These are phyloP conservation scores for Solanum neorickii DNA, from an alignment of 257 asterid genomes.

Conservation along the genomic window DNA sequence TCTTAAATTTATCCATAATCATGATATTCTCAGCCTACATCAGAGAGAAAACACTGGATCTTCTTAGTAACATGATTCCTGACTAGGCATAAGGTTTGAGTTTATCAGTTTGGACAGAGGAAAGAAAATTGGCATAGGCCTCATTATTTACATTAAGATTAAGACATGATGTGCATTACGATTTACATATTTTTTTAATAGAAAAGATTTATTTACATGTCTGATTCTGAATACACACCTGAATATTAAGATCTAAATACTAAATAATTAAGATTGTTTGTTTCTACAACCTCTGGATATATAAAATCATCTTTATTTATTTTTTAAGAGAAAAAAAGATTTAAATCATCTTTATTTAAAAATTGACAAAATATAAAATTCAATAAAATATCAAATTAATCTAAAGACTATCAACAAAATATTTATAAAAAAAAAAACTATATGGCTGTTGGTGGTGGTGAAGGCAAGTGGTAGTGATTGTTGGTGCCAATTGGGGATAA, in stretches of 20 bases:
- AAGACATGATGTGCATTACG: neutral
- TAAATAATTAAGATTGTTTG: neutral
- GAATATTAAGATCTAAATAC: neutral
- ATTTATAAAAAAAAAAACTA: neutral
- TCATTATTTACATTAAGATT: neutral
- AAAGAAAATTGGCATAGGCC: neutral
- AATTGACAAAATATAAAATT: neutral
- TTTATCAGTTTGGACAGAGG: neutral
- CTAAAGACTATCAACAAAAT: neutral
- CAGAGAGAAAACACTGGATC: constrained; percentile 6
- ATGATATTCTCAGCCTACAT: constrained; percentile 73
- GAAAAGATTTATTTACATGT: neutral
- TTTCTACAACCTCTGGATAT: neutral
- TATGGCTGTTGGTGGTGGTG: neutral
- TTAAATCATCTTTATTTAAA: neutral
- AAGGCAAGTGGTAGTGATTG: neutral
- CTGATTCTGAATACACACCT: neutral
- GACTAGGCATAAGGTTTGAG: neutral
- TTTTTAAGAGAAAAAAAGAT: too few relatives aligned
- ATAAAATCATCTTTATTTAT: too few relatives aligned
- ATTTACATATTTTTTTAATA: neutral
- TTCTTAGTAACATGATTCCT: neutral
- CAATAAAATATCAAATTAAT: neutral
- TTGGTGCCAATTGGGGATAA: neutral
- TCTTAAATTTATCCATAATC: constrained; percentile 59